Conservation (phyloP, 2,329 filamentous ascomycete species). For the Fusarium graminum region DNA sequence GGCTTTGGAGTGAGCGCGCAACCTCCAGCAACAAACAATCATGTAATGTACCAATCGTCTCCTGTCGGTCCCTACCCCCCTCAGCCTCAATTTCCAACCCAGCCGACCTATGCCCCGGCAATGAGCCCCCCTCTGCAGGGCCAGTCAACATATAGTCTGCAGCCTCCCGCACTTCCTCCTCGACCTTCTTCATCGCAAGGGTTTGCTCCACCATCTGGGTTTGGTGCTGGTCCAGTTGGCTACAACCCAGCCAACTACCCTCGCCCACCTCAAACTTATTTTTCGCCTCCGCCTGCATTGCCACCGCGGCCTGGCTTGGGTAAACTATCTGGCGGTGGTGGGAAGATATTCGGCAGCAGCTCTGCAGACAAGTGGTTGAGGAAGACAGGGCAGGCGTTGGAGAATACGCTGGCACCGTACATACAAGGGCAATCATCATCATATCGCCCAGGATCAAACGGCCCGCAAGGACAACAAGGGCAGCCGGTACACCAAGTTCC, state of each 20-base stretch:
- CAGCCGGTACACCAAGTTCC: constrained; percentile 16
- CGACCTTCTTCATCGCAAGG: constrained; percentile 45
- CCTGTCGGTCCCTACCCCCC: constrained; percentile 29
- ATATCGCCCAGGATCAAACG: constrained; percentile 31
- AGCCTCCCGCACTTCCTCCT: constrained; percentile 49
- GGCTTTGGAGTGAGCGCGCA: constrained; percentile 29
- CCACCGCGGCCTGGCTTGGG: constrained; percentile 38
- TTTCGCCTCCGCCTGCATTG: constrained; percentile 45
- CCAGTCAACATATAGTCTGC: constrained; percentile 26
- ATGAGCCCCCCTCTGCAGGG: constrained; percentile 22
- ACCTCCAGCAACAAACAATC: constrained; percentile 27
- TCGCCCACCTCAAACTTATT: constrained; percentile 52
- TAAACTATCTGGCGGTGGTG: constrained; percentile 35
- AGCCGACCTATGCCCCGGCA: constrained; percentile 41
- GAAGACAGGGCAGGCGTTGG: constrained; percentile 54
- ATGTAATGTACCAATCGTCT: constrained; percentile 31
- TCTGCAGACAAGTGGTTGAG: constrained; percentile 54
- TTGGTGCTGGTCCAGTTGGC: constrained; percentile 43
- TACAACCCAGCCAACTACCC: constrained; percentile 49
- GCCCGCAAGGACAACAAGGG: constrained; percentile 31
- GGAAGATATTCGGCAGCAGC: constrained; percentile 52
- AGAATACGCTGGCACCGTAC: constrained; percentile 52
- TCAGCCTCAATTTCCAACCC: constrained; percentile 43
- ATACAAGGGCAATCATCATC: constrained; percentile 42
- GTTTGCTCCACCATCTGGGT: constrained; percentile 23